Percentiles rank a stretch among this genome's conserved stretches.
phyloP scores from a whole-genome alignment of 169 alveolate species.

The Plasmodium inui region DNA sequence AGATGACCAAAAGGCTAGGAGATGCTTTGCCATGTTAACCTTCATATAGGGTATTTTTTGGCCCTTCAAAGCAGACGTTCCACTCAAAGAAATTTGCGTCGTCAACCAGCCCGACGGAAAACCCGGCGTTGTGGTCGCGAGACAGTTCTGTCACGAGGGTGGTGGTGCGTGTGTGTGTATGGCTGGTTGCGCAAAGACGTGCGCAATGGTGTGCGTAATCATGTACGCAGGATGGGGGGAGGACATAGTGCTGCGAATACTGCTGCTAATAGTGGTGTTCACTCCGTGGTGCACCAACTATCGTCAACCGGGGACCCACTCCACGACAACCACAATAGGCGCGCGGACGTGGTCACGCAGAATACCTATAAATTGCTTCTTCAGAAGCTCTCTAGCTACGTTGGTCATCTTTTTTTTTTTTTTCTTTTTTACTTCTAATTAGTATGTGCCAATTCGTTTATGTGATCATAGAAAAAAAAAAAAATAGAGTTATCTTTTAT shows the following conservation, averaged over 20 bases:
- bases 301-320: background rate
- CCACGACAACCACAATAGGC: background rate
- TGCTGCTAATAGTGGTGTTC: background rate
- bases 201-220: background rate
- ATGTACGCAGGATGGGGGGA: background rate
- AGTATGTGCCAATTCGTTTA: background rate
- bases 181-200: background rate
- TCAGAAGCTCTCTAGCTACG: constrained; percentile 86
- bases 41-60: constrained; percentile 96
- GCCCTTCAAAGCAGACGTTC: constrained; percentile 97
- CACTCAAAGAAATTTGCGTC: constrained; percentile 93
- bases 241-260: background rate
- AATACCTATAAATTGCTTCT: constrained; percentile 87
- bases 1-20: background rate
- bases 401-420: constrained; percentile 76
- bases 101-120: constrained; percentile 97
- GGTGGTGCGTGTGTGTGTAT: background rate
- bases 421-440: background rate
- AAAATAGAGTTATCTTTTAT: background rate
- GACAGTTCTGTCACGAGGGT: constrained; percentile 81
- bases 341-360: background rate
- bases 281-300: background rate
- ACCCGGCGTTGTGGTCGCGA: constrained; percentile 90
- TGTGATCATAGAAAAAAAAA: background rate
- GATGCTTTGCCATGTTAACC: constrained; percentile 3